Base-by-base conservation (phyloP, 106 monocot genomes). In the Hemerocallis citrina region DNA sequence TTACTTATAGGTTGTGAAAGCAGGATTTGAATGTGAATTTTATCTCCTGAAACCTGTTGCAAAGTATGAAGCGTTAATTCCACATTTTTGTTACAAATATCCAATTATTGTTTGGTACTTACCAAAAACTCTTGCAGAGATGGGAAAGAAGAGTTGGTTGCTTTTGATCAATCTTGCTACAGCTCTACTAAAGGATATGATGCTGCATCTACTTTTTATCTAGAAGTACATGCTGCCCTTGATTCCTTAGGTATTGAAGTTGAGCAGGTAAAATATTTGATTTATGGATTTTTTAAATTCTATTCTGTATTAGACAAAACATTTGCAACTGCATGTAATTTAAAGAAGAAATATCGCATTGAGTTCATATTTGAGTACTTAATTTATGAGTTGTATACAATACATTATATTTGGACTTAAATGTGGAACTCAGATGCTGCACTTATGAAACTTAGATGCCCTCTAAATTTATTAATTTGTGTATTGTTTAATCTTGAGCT, bases 21-120 rank as follows among this genome's bases (percentile, higher is more conserved):
- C 91, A 39, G 98, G 98, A 12, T 98, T 98, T 85, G 98, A 98
- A 66, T 79, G 61, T 70, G 98, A 98, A 72, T 98, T 98, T 69
- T 92, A 75, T 59, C 69, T 98, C 7, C 79, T 91, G 28, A 82
- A 58, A 44, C 80, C 54, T 60, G 62, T 75, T 42, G 19, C 46
- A 34, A 92, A 84, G 91, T 92, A 79, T 55, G 24, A 13, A 11
- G 15, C 16, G 23, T 41, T 6, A 28, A 23, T 7, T 22, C n/a
- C 19, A 11, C 24, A 7, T 63, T 67, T 66, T 35, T 36, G 40
- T 13, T 17, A 61, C 22, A 25, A 23, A 16, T 44, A 34, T 19
- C n/a, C n/a, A n/a, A n/a, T 69, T 45, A 16, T 4, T 42, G 31
- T 55, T 37, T 35, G 1, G 14, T n/a, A 30, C 45, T 64, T 45